These are phyloP conservation scores for Quercus phellos DNA, from an alignment of 331 rosid species.

Conservation along the genomic window DNA sequence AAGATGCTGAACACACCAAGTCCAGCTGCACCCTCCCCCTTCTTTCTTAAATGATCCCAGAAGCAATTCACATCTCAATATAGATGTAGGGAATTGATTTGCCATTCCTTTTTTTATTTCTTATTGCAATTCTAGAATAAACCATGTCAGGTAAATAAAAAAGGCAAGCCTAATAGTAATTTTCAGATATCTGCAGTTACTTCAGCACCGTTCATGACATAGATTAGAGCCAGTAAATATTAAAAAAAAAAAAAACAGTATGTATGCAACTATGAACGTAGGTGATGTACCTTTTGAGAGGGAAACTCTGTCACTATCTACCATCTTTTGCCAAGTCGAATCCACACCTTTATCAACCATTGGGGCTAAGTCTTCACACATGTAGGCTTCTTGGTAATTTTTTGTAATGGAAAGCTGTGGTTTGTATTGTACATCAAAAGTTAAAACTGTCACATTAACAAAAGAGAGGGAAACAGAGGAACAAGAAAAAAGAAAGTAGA, in stretches of 20 bases:
- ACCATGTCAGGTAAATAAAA: not conserved
- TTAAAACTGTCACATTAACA: not conserved
- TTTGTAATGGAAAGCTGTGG: conserved; percentile 39
- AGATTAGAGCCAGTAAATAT: not conserved
- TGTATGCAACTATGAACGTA: not conserved
- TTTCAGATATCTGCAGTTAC: not conserved
- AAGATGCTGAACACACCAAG: not conserved
- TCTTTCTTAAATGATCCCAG: not conserved
- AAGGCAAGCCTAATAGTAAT: not conserved
- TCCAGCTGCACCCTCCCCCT: not conserved
- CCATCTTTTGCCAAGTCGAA: conserved; percentile 19
- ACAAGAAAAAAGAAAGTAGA: not conserved
- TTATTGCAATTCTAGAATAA: not conserved
- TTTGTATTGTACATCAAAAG: conserved; percentile 16
- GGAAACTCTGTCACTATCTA: not conserved
- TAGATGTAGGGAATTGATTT: not conserved
- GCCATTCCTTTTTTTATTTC: not conserved
- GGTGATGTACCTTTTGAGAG: conserved; percentile 47
- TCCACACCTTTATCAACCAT: conserved; percentile 39
- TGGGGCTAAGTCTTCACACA: conserved; percentile 22
- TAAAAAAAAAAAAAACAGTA: not conserved
- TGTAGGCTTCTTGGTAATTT: conserved; percentile 3
- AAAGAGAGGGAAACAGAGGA: not conserved
- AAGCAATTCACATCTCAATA: not conserved
- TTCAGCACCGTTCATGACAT: not conserved